phyloP scores from a whole-genome alignment of 805 yeast species.

The Wickerhamomyces pijperi region DNA sequence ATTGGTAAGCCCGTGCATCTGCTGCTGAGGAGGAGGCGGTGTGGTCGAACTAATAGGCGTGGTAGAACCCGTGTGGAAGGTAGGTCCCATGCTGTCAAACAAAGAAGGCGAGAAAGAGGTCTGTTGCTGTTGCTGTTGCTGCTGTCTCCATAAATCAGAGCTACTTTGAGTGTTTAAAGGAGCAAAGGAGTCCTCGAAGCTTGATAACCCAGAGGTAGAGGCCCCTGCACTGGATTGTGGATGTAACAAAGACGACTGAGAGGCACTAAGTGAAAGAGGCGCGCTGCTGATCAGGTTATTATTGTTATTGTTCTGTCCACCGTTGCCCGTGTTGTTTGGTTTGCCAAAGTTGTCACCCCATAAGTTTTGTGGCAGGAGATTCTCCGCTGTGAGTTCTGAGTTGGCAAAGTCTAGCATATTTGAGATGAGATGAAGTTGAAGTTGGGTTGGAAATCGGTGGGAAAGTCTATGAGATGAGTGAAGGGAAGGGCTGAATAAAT shows the following conservation, averaged over 20 bases:
- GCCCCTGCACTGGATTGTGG: background rate
- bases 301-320: background rate
- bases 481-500: no score
- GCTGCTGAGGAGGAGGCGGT: constrained; percentile 4
- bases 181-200: background rate
- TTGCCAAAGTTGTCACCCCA: background rate
- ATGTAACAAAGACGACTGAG: background rate
- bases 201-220: background rate
- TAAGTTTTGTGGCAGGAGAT: background rate
- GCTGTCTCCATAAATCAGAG: background rate
- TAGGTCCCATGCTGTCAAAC: constrained; percentile 9
- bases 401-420: background rate
- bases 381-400: background rate
- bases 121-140: background rate
- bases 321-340: background rate
- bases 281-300: background rate
- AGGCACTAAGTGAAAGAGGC: background rate
- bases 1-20: background rate
- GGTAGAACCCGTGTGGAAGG: constrained; percentile 4
- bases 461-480: no score
- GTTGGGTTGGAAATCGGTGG: no score
- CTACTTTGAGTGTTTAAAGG: background rate
- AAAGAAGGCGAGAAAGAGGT: constrained; percentile 10
- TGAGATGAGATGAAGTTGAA: no score
- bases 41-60: constrained; percentile 7